Conservation (phyloP, 305 asterid species). For the Fraxinus floribunda region DNA sequence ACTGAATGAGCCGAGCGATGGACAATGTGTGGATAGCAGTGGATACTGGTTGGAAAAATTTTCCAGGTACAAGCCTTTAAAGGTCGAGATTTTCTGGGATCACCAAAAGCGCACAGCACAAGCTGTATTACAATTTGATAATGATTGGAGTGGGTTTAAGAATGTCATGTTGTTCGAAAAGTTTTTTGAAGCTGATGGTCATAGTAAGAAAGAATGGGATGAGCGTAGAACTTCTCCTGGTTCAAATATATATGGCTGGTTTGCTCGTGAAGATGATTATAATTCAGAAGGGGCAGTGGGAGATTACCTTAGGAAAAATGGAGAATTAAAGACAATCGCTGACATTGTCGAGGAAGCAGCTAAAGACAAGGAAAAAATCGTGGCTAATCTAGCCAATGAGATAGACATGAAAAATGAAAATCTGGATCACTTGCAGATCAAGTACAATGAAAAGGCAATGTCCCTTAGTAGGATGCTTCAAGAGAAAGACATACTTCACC, state of each 20-base stretch:
- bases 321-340: constrained; percentile 53
- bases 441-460: constrained; percentile 54
- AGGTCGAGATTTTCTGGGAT: constrained; percentile 55
- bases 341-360: constrained; percentile 58
- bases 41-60: constrained; percentile 56
- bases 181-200: constrained; percentile 54
- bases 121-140: constrained; percentile 57
- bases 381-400: constrained; percentile 46
- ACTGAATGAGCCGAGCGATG: constrained; percentile 31
- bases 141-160: constrained; percentile 75
- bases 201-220: constrained; percentile 57
- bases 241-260: constrained; percentile 63
- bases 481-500: constrained; percentile 80
- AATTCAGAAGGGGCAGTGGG: constrained; percentile 62
- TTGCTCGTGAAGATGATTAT: constrained; percentile 71
- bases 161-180: constrained; percentile 76
- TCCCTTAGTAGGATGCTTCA: constrained; percentile 77
- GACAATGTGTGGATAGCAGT: constrained; percentile 26
- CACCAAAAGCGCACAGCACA: constrained; percentile 32
- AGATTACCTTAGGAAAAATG: constrained; percentile 58
- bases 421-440: constrained; percentile 55
- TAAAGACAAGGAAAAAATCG: constrained; percentile 42
- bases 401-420: constrained; percentile 64
- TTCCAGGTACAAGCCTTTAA: constrained; percentile 58
- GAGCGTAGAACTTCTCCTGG: constrained; percentile 36